Base-by-base conservation (phyloP, 1,139 yeast genomes). In the Candida mesenterica region DNA sequence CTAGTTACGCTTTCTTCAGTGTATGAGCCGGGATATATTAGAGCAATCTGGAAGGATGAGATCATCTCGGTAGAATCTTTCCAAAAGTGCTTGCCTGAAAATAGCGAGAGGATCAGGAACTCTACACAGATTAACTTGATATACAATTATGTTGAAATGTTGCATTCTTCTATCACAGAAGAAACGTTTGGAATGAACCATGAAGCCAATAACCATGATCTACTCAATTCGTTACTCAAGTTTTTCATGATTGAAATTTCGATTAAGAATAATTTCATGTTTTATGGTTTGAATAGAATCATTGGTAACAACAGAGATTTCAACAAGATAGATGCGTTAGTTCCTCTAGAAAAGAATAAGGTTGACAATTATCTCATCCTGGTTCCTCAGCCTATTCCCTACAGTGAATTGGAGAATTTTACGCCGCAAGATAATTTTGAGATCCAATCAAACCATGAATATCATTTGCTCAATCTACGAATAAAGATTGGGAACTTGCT, bases 281-380 rank as follows among this genome's bases (percentile, higher is more conserved):
- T 72, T 32, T 72, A 62, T 46, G 84, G 87, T 0, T 56, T 81
- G 36, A 79, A 76, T 48, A 51, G 82, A 42, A 44, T 66, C 2
- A 41, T 77, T 22, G 86, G 86, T 0, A 75, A 75, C 42, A 77
- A 76, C 44, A 40, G 44, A 3, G 77, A 69, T 47, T 58, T 65
- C 27, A 40, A 41, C 1, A 61, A 59, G 32, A 46, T 70, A 23
- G 64, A 64, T 35, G 45, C 55, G 9, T 55, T 61, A 8, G 52
- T 68, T 4, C 74, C 74, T 0, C 32, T 36, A 4, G 47, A 52
- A 0, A 53, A 51, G 30, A 59, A 58, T 34, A 32, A 45, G 15
- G 41, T 65, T 17, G 50, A 57, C 30, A 55, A 55, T 34, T 48
- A 55, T 17, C 45, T 61, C 17, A 50, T 66, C 1, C 41, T 52